Evolutionary conservation across 192 early-diverging fungal species (phyloP).

Genomic region (Blastocladiella britannica): DNA sequence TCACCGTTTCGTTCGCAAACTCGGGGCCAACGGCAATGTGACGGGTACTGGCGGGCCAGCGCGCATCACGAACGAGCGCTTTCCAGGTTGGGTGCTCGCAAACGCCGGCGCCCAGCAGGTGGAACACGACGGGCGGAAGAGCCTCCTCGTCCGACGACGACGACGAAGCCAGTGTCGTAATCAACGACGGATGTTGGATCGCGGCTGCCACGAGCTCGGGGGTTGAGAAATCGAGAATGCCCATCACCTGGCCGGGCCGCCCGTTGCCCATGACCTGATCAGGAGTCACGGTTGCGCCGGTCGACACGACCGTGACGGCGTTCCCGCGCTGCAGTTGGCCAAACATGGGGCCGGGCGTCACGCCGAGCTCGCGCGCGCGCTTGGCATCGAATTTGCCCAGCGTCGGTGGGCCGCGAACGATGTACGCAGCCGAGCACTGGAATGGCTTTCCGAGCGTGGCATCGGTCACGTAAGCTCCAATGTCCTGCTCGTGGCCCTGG

Average conservation of each 20-base stretch:
- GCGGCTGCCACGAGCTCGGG: constrained; percentile 31
- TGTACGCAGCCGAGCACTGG: no score
- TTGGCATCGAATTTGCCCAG: no score
- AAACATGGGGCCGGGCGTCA: no score
- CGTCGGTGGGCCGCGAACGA: no score
- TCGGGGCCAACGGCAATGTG: neutral
- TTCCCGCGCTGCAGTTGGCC: constrained; percentile 36
- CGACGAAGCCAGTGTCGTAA: no score
- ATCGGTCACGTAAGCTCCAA: no score
- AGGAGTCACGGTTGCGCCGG: constrained; percentile 45
- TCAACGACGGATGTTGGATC: no score
- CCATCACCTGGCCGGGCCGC: constrained; percentile 37
- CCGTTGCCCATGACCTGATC: constrained; percentile 39
- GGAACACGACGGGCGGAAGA: constrained; percentile 28
- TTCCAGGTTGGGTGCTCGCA: constrained; percentile 39
- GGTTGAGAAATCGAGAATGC: constrained; percentile 48
- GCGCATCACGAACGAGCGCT: neutral
- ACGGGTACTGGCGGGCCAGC: neutral
- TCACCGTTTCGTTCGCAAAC: neutral
- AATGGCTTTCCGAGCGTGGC: no score
- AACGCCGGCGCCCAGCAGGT: constrained; percentile 10
- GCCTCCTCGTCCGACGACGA: no score
- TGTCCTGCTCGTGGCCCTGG: no score
- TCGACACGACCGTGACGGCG: constrained; percentile 22
- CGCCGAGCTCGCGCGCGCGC: no score